These are phyloP conservation scores for Diospyros kaki DNA, from an alignment of 148 eudicot species.

Conservation along the genomic window DNA sequence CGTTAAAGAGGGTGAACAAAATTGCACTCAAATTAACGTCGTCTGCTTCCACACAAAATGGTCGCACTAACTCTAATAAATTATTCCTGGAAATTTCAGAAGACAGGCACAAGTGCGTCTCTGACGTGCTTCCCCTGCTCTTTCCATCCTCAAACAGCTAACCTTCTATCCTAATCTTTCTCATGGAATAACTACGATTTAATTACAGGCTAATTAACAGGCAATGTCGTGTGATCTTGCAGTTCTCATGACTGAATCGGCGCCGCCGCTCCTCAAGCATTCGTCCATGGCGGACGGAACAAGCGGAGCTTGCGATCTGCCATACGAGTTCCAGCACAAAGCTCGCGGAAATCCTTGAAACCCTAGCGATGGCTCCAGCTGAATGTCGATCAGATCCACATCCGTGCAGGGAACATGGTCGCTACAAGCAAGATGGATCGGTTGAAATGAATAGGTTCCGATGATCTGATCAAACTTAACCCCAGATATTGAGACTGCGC, in stretches of 20 bases:
- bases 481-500: slow-evolving; percentile 55
- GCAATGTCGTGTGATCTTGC: slow-evolving; percentile 31
- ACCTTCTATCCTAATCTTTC: background rate
- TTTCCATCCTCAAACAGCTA: background rate
- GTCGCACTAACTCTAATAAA: no score
- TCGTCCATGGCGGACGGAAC: slow-evolving; percentile 57
- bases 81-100: background rate
- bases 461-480: slow-evolving; percentile 41
- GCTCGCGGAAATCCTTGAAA: slow-evolving; percentile 29
- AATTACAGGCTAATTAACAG: slow-evolving; percentile 8
- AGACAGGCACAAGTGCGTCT: background rate
- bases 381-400: slow-evolving; percentile 49
- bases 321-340: slow-evolving; percentile 65
- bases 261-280: slow-evolving; percentile 47
- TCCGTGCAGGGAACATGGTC: slow-evolving; percentile 50
- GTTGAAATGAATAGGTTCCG: slow-evolving; percentile 61
- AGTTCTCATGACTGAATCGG: slow-evolving; percentile 24
- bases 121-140: slow-evolving; percentile 1
- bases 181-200: no score
- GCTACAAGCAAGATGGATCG: slow-evolving; percentile 72
- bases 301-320: slow-evolving; percentile 52
- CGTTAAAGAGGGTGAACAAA: no score
- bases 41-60: no score
- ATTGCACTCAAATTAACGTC: no score
- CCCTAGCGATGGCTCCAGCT: slow-evolving; percentile 30